Evolutionary conservation across 2,329 filamentous ascomycete species (phyloP).

Genomic region (Sclerotinia subarctica): DNA sequence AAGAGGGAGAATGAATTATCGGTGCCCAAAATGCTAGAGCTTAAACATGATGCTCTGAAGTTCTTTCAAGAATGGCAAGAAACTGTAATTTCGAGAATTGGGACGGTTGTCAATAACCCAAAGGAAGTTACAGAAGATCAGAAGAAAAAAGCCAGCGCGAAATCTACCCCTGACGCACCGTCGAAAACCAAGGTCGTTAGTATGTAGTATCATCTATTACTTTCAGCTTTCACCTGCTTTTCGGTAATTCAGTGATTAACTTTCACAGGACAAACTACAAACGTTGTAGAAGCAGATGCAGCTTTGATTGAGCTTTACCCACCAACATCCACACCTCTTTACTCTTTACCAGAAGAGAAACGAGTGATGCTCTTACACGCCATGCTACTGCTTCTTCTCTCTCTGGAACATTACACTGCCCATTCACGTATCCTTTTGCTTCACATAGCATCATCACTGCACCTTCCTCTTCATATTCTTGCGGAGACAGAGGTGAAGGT

Average conservation of each 20-base stretch:
- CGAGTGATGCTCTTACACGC: conserved; percentile 68
- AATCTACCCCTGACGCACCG: conserved; percentile 30
- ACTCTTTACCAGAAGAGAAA: conserved; percentile 57
- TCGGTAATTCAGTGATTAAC: neutral
- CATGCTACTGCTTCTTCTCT: conserved; percentile 68
- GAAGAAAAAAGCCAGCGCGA: conserved; percentile 33
- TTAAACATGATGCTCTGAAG: conserved; percentile 65
- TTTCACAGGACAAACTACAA: conserved; percentile 38
- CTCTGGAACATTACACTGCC: conserved; percentile 72
- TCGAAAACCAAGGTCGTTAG: conserved; percentile 34
- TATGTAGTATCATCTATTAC: conserved; percentile 25
- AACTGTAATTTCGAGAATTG: conserved; percentile 64
- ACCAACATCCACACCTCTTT: conserved; percentile 59
- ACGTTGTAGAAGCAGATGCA: conserved; percentile 48
- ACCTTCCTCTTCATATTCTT: conserved; percentile 62
- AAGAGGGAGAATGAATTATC: conserved; percentile 49
- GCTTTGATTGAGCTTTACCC: conserved; percentile 52
- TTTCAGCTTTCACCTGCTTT: neutral
- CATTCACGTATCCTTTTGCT: conserved; percentile 71
- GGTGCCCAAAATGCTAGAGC: conserved; percentile 53
- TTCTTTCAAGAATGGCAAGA: conserved; percentile 82
- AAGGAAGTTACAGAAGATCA: conserved; percentile 42
- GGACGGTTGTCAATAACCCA: conserved; percentile 60
- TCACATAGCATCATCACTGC: conserved; percentile 66
- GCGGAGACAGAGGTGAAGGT: conserved; percentile 72